Conservation (phyloP, 2,329 filamentous ascomycete species). For the Botrytis squamosa region DNA sequence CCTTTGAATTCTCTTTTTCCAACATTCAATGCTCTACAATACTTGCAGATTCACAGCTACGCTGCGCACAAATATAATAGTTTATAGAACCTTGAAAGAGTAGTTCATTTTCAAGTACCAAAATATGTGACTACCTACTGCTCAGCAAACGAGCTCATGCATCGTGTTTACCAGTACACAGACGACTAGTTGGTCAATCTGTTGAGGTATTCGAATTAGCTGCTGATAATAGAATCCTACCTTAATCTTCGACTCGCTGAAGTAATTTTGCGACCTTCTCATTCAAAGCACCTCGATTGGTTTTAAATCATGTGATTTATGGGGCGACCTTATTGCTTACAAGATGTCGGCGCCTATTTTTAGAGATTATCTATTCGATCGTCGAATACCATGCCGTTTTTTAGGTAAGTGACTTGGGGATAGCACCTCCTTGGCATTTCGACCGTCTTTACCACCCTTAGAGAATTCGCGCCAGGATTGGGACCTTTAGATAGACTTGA, state of each 20-base stretch:
- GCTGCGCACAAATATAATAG: background rate
- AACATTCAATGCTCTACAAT: background rate
- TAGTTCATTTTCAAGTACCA: background rate
- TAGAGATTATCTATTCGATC: background rate
- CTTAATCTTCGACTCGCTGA: conserved; percentile 7
- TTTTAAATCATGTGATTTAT: conserved; percentile 9
- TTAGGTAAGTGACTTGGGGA: background rate
- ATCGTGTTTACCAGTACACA: background rate
- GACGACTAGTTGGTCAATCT: conserved; percentile 5
- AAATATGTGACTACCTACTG: background rate
- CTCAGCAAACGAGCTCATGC: background rate
- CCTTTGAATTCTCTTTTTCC: background rate
- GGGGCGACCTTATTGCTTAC: background rate
- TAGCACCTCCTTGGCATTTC: conserved; percentile 10
- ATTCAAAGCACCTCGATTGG: conserved; percentile 8
- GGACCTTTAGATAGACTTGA: conserved; percentile 18
- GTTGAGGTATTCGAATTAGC: background rate
- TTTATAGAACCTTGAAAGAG: background rate
- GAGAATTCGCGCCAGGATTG: conserved; percentile 18
- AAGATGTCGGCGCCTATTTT: conserved; percentile 2
- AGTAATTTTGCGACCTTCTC: background rate
- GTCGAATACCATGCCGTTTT: background rate
- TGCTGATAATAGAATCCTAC: background rate
- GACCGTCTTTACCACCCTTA: background rate
- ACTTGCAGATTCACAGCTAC: background rate